Base-by-base conservation (phyloP, 345 rosid genomes). In the Noccaea bulbosa region DNA sequence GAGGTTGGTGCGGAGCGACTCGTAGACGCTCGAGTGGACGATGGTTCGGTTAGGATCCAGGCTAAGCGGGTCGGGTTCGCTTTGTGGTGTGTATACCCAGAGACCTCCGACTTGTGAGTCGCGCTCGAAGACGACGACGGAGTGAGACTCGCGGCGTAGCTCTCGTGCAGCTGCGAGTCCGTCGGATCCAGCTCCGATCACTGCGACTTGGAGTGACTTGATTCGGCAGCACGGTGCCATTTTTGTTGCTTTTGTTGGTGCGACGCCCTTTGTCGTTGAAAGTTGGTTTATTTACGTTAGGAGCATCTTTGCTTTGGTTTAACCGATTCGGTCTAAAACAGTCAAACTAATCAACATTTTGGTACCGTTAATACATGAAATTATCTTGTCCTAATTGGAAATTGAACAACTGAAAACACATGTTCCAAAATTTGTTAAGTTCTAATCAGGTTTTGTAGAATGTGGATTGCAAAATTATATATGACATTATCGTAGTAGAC, bases 181-280 rank as follows among this genome's bases (percentile, higher is more conserved):
- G 30, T 97, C 84, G 2, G 91, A 87, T 43, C 98, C 97, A 6
- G 93, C 97, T 22, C 97, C 97, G 50, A 94, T 82, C 6, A 94
- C 93, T 1, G 96, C 97, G 39, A 93, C 97, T 52, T 79, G 80
- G 68, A 81, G 81, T 20, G 74, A 46, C 4, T 0, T 69, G 61
- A 34, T 32, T 47, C 11, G 49, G 12, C 22, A 38, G 0, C 6
- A 54, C 0, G 73, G 78, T 22, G 69, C 56, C 78, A 74, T 74
- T 67, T 9, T 56, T 27, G 15, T 22, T 8, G 8, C 30, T 27
- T 30, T 4, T 64, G 34, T 11, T 34, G 8, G 37, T n/a, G n/a
- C 24, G 30, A 55, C 2, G n/a, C n/a, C n/a, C n/a, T n/a, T 6
- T 59, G 24, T 49, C 22, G 12, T 22, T 49, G 4, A 9, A 27